phyloP scores from a whole-genome alignment of 2,329 filamentous ascomycete genomes.

The Aspergillus calidoustus region DNA sequence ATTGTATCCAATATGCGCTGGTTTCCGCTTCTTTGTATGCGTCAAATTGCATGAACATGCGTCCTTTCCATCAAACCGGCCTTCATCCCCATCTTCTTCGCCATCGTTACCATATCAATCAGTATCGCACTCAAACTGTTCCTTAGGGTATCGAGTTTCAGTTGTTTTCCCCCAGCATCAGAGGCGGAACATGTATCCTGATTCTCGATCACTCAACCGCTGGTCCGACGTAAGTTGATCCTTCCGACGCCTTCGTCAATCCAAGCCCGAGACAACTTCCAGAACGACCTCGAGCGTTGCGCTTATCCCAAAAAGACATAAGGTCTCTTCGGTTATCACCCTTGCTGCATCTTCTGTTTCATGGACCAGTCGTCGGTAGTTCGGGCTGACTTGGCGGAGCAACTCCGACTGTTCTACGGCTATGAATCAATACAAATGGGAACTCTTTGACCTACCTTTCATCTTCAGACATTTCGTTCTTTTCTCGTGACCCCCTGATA shows the following conservation, averaged over 20 bases:
- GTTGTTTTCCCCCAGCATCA: neutral
- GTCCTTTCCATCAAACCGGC: neutral
- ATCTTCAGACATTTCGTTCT: neutral
- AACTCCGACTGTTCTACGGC: constrained; percentile 15
- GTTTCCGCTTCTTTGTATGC: neutral
- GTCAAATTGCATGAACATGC: neutral
- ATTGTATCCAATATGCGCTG: constrained; percentile 6
- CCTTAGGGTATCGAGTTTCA: neutral
- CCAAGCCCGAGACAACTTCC: neutral
- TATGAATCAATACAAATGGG: neutral
- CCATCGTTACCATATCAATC: neutral
- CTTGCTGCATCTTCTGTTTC: neutral
- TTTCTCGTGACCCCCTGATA: neutral
- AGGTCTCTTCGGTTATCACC: neutral
- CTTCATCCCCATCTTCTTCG: neutral
- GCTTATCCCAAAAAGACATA: neutral
- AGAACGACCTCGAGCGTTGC: neutral
- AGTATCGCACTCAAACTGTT: neutral
- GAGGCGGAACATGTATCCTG: constrained; percentile 1
- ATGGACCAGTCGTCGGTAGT: constrained; percentile 13
- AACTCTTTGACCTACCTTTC: neutral
- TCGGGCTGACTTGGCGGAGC: constrained; percentile 17
- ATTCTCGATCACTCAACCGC: neutral
- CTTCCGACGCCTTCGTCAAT: neutral
- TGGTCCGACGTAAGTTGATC: neutral